phyloP scores from a whole-genome alignment of 2,329 filamentous ascomycete species.

The Blastomyces gilchristii region DNA sequence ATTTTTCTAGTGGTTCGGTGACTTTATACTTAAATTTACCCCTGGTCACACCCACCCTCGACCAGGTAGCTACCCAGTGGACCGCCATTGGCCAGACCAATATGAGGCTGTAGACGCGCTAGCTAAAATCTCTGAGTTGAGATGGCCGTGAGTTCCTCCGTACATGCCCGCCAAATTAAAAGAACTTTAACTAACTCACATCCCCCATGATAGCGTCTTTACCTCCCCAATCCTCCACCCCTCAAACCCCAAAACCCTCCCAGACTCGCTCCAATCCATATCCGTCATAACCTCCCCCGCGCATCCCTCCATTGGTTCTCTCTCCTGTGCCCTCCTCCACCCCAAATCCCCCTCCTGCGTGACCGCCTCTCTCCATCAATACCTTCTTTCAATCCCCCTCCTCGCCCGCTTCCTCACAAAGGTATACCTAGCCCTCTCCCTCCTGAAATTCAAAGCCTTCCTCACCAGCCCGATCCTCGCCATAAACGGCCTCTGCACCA shows the following conservation, averaged over 20 bases:
- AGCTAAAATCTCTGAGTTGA: conserved; percentile 66
- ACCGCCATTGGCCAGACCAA: conserved; percentile 62
- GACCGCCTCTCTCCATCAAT: conserved; percentile 78
- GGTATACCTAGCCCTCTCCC: conserved; percentile 55
- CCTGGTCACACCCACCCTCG: conserved; percentile 66
- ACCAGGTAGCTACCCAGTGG: conserved; percentile 56
- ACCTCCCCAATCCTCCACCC: conserved; percentile 82
- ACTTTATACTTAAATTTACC: conserved; percentile 60
- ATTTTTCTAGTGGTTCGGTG: conserved; percentile 42
- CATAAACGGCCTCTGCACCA: conserved; percentile 55
- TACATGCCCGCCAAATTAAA: not conserved
- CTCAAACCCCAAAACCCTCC: conserved; percentile 44
- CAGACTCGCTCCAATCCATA: conserved; percentile 58
- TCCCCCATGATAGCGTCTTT: conserved; percentile 49
- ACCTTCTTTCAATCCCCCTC: conserved; percentile 69
- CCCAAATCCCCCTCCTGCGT: conserved; percentile 79
- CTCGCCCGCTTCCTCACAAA: conserved; percentile 61
- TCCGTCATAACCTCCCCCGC: conserved; percentile 71
- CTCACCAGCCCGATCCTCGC: conserved; percentile 59
- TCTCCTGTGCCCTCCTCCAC: conserved; percentile 85
- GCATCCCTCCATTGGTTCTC: conserved; percentile 72
- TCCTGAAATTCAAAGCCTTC: conserved; percentile 58
- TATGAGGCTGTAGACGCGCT: conserved; percentile 72
- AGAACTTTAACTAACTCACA: conserved; percentile 7
- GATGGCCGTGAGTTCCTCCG: conserved; percentile 62